Evolutionary conservation across 2,329 filamentous ascomycete genomes (phyloP), one percentile per base, ranked within the genome.

Genomic region (Scedosporium boydii): DNA sequence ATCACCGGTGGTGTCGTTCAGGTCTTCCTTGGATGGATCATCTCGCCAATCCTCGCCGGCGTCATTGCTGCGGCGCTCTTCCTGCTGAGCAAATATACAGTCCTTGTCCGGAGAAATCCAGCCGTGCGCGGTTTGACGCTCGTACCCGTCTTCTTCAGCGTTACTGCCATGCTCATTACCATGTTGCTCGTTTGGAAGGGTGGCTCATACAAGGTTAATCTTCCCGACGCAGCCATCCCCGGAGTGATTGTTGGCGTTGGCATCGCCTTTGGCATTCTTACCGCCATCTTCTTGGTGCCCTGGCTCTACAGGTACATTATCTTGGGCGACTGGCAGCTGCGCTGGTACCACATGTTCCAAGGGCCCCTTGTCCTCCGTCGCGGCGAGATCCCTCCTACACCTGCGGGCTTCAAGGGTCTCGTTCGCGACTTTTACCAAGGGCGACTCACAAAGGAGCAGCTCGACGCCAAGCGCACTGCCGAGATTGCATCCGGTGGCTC

Each of bases 141-240:
- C 9, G 77, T 85, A 0, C 83, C 83, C n/a, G 64, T 85, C 63
- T 86, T 84, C 73, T 85, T 85, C 68, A 81, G 76, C 68, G 67
- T 85, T 53, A 84, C 83, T 0, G 77, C 78, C 18, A 77, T 77
- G 21, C 77, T 86, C 14, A 74, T 86, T 16, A 76, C 78, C 67
- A 83, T 89, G 70, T 82, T 88, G 64, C 82, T 89, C 63, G 78
- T 88, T 65, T 81, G 78, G 78, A 81, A 81, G 71, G 79, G 78
- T 41, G 79, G 75, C 46, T 71, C 69, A 63, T 78, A 78, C 68
- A 67, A 71, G 57, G 70, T 85, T 64, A 75, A 4, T 16, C 60
- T 67, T 12, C 64, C 41, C 56, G 62, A 61, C 38, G 70, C 69
- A 6, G 73, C 78, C 65, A 74, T 80, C 29, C 75, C 74, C 23